phyloP scores from a whole-genome alignment of 108 stramenopile genomes.

The Asterionellopsis glacialis region DNA sequence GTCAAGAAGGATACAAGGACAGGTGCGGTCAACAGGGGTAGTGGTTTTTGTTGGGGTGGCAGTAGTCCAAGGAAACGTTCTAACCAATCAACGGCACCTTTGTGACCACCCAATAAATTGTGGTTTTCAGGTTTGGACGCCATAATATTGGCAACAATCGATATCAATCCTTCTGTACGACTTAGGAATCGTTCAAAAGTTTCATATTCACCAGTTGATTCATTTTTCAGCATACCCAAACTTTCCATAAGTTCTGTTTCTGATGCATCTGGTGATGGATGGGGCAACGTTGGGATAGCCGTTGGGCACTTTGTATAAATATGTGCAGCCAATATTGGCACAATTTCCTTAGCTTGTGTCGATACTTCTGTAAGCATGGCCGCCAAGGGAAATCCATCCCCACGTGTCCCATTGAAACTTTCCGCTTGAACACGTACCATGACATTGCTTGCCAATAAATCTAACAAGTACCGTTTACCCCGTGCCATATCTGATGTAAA shows the following conservation, averaged over 20 bases:
- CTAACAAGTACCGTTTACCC: conserved; percentile 74
- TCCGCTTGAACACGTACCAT: conserved; percentile 84
- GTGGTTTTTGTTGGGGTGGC: conserved; percentile 50
- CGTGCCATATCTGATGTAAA: conserved; percentile 44
- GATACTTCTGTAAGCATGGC: conserved; percentile 59
- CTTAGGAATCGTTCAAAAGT: conserved; percentile 74
- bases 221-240: conserved; percentile 75
- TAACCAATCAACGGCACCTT: conserved; percentile 69
- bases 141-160: conserved; percentile 78
- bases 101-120: conserved; percentile 64
- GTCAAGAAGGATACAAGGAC: conserved; percentile 82
- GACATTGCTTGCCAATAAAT: conserved; percentile 60
- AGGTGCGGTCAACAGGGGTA: conserved; percentile 75
- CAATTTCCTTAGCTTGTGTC: conserved; percentile 49
- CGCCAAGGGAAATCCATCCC: conserved; percentile 85
- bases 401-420: conserved; percentile 75
- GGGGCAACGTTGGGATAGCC: conserved; percentile 66
- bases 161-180: conserved; percentile 77
- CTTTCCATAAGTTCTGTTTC: conserved; percentile 74
- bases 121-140: conserved; percentile 57
- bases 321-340: conserved; percentile 63
- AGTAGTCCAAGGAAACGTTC: conserved; percentile 64
- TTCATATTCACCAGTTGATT: conserved; percentile 72
- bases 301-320: conserved; percentile 82
- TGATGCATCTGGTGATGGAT: conserved; percentile 22